phyloP scores from a whole-genome alignment of 2,329 filamentous ascomycete genomes.

The Beauveria australis region DNA sequence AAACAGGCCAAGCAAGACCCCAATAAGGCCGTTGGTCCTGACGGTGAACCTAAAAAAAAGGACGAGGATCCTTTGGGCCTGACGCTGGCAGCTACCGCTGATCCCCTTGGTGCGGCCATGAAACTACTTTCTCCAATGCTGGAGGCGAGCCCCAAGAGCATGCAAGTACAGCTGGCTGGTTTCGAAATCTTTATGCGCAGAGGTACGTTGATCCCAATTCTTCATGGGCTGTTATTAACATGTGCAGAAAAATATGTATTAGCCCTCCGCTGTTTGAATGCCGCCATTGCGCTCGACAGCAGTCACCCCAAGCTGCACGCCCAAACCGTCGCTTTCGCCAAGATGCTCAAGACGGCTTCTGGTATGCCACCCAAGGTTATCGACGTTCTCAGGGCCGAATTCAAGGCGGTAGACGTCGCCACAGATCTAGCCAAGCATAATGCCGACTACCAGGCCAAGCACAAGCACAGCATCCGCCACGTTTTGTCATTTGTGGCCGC shows the following conservation, averaged over 20 bases:
- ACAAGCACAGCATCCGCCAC: conserved; percentile 55
- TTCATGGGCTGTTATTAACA: conserved; percentile 5
- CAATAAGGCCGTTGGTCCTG: conserved; percentile 59
- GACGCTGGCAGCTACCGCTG: conserved; percentile 70
- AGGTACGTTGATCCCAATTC: conserved; percentile 48
- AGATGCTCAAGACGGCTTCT: conserved; percentile 50
- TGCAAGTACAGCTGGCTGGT: conserved; percentile 74
- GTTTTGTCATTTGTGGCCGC: conserved; percentile 55
- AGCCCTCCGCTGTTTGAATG: conserved; percentile 76
- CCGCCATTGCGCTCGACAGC: conserved; percentile 60
- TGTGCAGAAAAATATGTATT: conserved; percentile 72
- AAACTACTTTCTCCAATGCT: conserved; percentile 78
- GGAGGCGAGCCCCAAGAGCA: conserved; percentile 70
- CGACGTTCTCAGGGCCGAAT: conserved; percentile 62
- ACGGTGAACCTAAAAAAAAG: conserved; percentile 69
- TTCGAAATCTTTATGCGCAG: conserved; percentile 85
- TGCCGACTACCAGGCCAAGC: conserved; percentile 52
- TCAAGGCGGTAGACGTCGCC: conserved; percentile 49
- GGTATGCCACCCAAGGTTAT: conserved; percentile 53
- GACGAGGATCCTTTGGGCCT: conserved; percentile 81
- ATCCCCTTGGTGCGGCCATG: conserved; percentile 78
- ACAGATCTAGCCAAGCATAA: conserved; percentile 55
- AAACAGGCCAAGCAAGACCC: conserved; percentile 74
- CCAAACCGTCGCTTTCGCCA: conserved; percentile 62
- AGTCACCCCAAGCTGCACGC: conserved; percentile 67